A percentile compares a stretch with the other conserved stretches of the same genome.
Evolutionary conservation across 164 flowering plant genomes (phyloP).

Genomic region (Pachysandra terminalis): DNA sequence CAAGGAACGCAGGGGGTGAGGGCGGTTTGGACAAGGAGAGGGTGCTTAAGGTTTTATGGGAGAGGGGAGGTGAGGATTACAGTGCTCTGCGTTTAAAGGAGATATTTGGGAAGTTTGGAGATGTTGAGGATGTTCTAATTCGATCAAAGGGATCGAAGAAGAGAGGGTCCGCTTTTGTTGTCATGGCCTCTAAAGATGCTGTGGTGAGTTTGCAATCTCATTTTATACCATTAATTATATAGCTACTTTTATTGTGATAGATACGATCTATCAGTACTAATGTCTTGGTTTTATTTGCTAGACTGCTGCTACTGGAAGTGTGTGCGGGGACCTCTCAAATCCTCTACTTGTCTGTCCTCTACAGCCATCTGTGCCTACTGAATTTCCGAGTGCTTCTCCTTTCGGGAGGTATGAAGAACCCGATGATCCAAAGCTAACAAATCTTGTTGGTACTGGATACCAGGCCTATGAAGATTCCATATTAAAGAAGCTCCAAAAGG

Average conservation of each 20-base stretch:
- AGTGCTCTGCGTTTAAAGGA: slow-evolving; percentile 48
- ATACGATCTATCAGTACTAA: not conserved
- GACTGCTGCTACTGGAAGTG: slow-evolving; percentile 57
- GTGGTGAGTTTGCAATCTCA: slow-evolving; percentile 41
- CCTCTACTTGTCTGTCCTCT: slow-evolving; percentile 73
- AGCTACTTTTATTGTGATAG: not conserved
- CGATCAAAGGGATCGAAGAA: slow-evolving; percentile 43
- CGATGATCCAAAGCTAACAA: slow-evolving; percentile 24
- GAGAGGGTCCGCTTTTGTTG: slow-evolving; percentile 71
- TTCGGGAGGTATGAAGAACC: slow-evolving; percentile 23
- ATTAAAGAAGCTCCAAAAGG: slow-evolving; percentile 64
- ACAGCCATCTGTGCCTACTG: slow-evolving; percentile 31
- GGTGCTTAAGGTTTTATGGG: slow-evolving; percentile 82
- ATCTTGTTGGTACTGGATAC: slow-evolving; percentile 63
- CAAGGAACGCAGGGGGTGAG: slow-evolving; percentile 16
- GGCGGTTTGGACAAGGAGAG: slow-evolving; percentile 49
- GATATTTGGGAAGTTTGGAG: slow-evolving; percentile 66
- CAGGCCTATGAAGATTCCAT: slow-evolving; percentile 71
- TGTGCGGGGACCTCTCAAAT: slow-evolving; percentile 59
- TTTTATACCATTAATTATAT: not conserved
- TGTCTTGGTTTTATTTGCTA: slow-evolving; percentile 17
- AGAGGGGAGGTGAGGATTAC: slow-evolving; percentile 49
- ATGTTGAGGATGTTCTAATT: slow-evolving; percentile 80
- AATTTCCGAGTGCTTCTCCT: slow-evolving; percentile 20
- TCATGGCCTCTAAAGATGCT: slow-evolving; percentile 70